phyloP scores from a whole-genome alignment of 73 alveolate species.

The Paramecium octaurelia region DNA sequence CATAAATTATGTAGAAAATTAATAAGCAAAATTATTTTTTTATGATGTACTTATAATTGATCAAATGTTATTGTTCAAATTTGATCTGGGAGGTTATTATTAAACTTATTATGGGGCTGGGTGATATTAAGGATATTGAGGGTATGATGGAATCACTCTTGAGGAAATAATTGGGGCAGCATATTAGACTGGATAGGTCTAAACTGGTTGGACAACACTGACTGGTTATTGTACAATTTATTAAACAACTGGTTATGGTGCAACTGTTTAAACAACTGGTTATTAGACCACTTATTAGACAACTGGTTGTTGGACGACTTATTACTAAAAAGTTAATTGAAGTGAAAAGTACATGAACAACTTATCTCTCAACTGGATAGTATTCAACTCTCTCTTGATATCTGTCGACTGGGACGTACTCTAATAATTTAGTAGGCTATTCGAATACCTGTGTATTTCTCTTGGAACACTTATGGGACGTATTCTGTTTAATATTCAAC shows the following conservation, averaged over 20 bases:
- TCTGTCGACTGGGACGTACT: constrained; percentile 37
- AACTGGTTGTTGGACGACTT: constrained; percentile 34
- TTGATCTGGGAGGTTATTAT: constrained; percentile 12
- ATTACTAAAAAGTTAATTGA: neutral
- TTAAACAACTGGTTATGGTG: constrained; percentile 12
- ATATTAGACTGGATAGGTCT: neutral
- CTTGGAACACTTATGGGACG: constrained; percentile 57
- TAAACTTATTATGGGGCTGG: neutral
- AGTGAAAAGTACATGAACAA: neutral
- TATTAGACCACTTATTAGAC: constrained; percentile 6
- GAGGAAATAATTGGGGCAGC: neutral
- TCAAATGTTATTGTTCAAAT: constrained; percentile 12
- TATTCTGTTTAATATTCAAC: constrained; percentile 61
- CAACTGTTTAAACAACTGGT: constrained; percentile 8
- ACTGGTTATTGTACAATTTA: neutral
- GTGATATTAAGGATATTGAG: neutral
- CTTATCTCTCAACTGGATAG: constrained; percentile 48
- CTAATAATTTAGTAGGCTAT: neutral
- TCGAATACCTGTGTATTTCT: constrained; percentile 15
- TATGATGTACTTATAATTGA: constrained; percentile 1
- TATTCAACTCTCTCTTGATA: constrained; percentile 41
- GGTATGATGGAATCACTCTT: constrained; percentile 28
- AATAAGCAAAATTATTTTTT: neutral
- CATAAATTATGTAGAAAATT: neutral
- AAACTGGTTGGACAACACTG: constrained; percentile 6